Base-by-base conservation (phyloP, 2,329 filamentous ascomycete genomes). In the Claviceps sp. region DNA sequence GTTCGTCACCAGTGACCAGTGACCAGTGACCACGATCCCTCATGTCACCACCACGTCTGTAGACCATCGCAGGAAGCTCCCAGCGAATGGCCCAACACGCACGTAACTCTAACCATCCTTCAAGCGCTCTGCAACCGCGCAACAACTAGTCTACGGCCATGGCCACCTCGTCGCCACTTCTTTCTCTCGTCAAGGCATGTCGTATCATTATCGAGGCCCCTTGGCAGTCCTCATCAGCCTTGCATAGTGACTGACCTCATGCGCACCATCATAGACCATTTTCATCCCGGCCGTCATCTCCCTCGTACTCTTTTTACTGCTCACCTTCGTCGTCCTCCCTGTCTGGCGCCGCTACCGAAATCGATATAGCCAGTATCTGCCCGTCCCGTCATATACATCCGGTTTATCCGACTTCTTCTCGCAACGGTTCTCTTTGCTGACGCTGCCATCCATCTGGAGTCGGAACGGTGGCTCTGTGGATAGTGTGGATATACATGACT, bases 321-420 rank as follows among this genome's bases (percentile, higher is more conserved):
- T 82, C 52, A 82, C 80, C 52, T 86, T 81, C 64, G 68, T 82
- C 59, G 61, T 87, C 55, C 62, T 87, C 26, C 86, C 86, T 2
- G 63, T 85, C 54, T 86, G 85, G 77, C 82, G 80, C 47, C 78
- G 76, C 52, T 86, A 87, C 66, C 81, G 79, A 56, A 76, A 76
- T 59, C 80, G 84, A 55, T 89, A 89, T 65, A 77, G 80, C 62
- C 82, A 87, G 55, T 89, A 89, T 62, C 77, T 89, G 1, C 85
- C 85, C 0, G 68, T 89, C 55, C 78, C 78, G 22, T 76, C 72
- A 49, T 76, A 75, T 49, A 82, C 77, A 5, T 68, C 70, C 7
- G 70, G 80, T 55, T 58, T 82, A 24, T 74, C 80, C 30, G 68
- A 76, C 47, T 71, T 78, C 55, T 60, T 80, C 55, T 56, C 61